Evolutionary conservation across 2,329 filamentous ascomycete species (phyloP).

Genomic region (Diaporthe sp.): DNA sequence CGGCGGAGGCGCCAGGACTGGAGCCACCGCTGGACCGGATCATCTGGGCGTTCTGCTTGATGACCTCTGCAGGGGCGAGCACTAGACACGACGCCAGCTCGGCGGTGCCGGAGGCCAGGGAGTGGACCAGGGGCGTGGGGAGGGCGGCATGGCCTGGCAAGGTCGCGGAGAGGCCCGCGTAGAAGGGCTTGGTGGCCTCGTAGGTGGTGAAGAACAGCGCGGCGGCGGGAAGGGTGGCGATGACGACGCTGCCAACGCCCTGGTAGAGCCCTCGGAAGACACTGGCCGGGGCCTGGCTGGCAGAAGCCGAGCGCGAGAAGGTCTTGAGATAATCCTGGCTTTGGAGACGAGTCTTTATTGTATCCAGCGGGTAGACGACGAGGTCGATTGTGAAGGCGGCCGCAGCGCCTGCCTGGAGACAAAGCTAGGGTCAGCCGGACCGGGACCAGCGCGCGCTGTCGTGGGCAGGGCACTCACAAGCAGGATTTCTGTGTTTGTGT

Average conservation of each 20-base stretch:
- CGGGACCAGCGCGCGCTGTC: not conserved
- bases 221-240: conserved; percentile 89
- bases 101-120: conserved; percentile 77
- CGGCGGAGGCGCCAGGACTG: not conserved
- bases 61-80: conserved; percentile 87
- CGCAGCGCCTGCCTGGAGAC: conserved; percentile 78
- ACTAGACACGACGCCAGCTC: conserved; percentile 89
- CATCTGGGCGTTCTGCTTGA: conserved; percentile 96
- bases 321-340: conserved; percentile 78
- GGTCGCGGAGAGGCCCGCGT: conserved; percentile 60
- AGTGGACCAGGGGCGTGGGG: conserved; percentile 77
- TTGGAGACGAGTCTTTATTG: conserved; percentile 87
- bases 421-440: not conserved
- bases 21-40: conserved; percentile 53
- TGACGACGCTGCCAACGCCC: conserved; percentile 84
- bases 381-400: conserved; percentile 90
- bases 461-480: conserved; percentile 31
- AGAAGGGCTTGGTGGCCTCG: conserved; percentile 76
- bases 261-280: conserved; percentile 83
- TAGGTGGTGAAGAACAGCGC: conserved; percentile 93
- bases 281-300: conserved; percentile 61
- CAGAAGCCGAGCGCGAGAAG: conserved; percentile 67
- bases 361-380: conserved; percentile 88
- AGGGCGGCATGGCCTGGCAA: conserved; percentile 47
- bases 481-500: conserved; percentile 32